These are phyloP conservation scores for Starmerella ratchasimensis DNA, from an alignment of 805 yeast species.

Conservation along the genomic window DNA sequence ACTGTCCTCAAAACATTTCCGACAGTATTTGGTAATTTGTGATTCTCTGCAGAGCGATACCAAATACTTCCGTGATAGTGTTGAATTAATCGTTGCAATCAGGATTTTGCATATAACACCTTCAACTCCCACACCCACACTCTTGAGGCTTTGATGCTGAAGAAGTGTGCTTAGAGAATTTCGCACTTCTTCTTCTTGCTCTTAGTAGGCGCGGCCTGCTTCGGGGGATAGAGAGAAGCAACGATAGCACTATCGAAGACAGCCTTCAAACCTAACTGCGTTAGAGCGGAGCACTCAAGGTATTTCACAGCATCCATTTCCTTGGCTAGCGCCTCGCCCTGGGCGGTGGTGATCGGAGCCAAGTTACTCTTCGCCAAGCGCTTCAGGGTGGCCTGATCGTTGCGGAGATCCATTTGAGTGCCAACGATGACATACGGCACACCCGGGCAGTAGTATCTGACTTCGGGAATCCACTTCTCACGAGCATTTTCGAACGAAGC, in stretches of 20 bases:
- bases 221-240: slow-evolving; percentile 96
- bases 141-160: no score
- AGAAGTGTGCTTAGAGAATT: slow-evolving; percentile 65
- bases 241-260: slow-evolving; percentile 98
- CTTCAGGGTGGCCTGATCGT: slow-evolving; percentile 80
- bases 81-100: no score
- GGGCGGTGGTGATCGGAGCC: slow-evolving; percentile 69
- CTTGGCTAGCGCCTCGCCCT: slow-evolving; percentile 85
- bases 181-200: slow-evolving; percentile 44
- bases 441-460: slow-evolving; percentile 96
- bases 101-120: no score
- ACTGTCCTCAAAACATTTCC: no score
- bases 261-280: slow-evolving; percentile 91
- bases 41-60: no score
- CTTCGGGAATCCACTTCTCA: slow-evolving; percentile 98
- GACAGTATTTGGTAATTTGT: no score
- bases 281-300: slow-evolving; percentile 94
- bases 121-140: no score
- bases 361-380: slow-evolving; percentile 83
- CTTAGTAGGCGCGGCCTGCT: slow-evolving; percentile 21
- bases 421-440: slow-evolving; percentile 96
- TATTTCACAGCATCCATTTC: slow-evolving; percentile 92
- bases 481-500: slow-evolving; percentile 94
- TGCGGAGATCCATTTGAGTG: slow-evolving; percentile 88
- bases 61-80: no score